Conservation (phyloP, 2,329 filamentous ascomycete genomes). For the Paraconiothyrium brasiliense region DNA sequence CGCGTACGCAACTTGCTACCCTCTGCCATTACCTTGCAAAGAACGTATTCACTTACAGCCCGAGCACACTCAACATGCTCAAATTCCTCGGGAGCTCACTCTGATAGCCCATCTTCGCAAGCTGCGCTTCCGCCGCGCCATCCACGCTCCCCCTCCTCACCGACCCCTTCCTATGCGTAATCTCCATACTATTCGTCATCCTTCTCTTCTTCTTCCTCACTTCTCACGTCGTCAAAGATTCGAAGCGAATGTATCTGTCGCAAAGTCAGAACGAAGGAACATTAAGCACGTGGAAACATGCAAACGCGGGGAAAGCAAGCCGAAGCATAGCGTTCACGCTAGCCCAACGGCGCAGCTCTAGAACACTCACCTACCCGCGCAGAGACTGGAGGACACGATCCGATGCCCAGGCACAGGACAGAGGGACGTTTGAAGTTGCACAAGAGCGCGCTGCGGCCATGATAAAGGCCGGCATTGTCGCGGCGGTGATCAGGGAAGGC, state of each 20-base stretch:
- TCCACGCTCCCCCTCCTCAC: conserved; percentile 35
- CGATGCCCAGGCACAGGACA: neutral
- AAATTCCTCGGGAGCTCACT: conserved; percentile 72
- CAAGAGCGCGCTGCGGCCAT: neutral
- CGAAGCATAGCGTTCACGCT: neutral
- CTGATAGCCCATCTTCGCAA: conserved; percentile 74
- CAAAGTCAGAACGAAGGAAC: neutral
- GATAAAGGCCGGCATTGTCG: conserved; percentile 9
- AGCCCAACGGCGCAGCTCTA: neutral
- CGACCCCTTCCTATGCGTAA: conserved; percentile 28
- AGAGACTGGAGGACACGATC: neutral
- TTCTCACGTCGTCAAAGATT: too few species aligned
- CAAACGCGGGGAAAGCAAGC: conserved; percentile 2
- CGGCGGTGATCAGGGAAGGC: conserved; percentile 4
- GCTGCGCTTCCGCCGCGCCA: conserved; percentile 65
- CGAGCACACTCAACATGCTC: conserved; percentile 75
- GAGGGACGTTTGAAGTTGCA: neutral
- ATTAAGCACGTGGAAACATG: too few species aligned
- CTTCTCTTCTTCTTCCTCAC: neutral
- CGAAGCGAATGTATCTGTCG: neutral
- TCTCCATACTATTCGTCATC: conserved; percentile 32
- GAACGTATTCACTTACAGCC: conserved; percentile 55
- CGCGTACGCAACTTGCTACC: neutral
- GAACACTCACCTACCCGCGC: neutral
- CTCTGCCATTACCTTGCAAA: neutral